These are phyloP conservation scores for Sporothrix pallida DNA, from an alignment of 2,329 filamentous ascomycete species.

Conservation along the genomic window DNA sequence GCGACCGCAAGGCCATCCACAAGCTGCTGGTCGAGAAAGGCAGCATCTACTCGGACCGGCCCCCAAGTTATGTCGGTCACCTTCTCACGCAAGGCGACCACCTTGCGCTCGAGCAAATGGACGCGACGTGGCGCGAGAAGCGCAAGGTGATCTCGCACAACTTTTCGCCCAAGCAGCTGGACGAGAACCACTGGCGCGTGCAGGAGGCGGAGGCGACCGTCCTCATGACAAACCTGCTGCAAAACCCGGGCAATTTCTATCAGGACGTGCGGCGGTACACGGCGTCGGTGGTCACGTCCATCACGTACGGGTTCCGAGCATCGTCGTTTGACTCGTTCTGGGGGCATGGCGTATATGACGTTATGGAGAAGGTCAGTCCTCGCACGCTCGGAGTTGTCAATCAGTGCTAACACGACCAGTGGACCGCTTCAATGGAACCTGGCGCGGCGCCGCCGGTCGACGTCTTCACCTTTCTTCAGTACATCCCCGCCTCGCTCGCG, in stretches of 20 bases:
- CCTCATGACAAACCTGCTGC: neutral
- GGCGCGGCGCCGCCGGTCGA: neutral
- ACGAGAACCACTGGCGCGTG: slow-evolving; percentile 2
- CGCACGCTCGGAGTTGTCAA: too few species aligned
- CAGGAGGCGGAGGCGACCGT: neutral
- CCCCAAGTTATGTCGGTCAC: neutral
- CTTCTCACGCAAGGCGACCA: slow-evolving; percentile 4
- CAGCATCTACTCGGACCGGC: slow-evolving; percentile 14
- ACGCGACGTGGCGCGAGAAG: slow-evolving; percentile 14
- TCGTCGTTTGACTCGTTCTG: slow-evolving; percentile 8
- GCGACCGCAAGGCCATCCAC: slow-evolving; percentile 14
- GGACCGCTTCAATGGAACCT: slow-evolving; percentile 8
- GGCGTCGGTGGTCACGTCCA: slow-evolving; percentile 14
- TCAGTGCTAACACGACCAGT: neutral
- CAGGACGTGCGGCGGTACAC: slow-evolving; percentile 7
- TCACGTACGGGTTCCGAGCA: neutral
- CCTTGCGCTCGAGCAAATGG: neutral
- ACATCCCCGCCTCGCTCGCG: neutral
- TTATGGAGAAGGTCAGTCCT: neutral
- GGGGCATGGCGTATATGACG: neutral
- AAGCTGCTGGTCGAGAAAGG: neutral
- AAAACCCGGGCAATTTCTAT: neutral
- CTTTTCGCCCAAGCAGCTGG: neutral
- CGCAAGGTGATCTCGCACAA: slow-evolving; percentile 6
- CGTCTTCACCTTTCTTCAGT: neutral